These are phyloP conservation scores for Ustilago tritici DNA, from an alignment of 1,284 basidiomycete genomes.

Conservation along the genomic window DNA sequence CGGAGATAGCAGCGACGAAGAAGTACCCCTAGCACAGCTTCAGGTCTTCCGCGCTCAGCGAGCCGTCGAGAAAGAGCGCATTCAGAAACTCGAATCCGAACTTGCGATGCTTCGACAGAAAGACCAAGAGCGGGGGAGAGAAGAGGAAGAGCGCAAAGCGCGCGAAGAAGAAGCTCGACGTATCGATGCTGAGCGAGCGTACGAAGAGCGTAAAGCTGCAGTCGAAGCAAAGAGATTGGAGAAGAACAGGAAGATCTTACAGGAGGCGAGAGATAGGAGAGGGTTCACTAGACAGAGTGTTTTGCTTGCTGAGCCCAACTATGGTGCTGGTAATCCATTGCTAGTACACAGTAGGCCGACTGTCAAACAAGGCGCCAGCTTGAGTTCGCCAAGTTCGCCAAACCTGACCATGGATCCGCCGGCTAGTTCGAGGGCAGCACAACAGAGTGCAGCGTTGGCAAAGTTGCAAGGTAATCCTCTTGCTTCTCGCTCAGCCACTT, in stretches of 20 bases:
- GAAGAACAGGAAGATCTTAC: constrained; percentile 36
- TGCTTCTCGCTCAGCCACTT: constrained; percentile 16
- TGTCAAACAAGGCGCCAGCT: constrained; percentile 3
- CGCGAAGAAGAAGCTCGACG: constrained; percentile 38
- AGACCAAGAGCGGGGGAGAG: constrained; percentile 30
- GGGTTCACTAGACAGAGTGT: constrained; percentile 35
- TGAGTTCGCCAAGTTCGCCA: constrained; percentile 34
- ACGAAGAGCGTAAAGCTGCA: constrained; percentile 28
- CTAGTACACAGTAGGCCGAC: constrained; percentile 7
- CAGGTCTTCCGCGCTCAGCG: constrained; percentile 36
- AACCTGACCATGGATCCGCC: constrained; percentile 10
- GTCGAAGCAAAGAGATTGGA: constrained; percentile 36
- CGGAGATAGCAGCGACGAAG: constrained; percentile 54
- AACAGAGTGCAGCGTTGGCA: constrained; percentile 18
- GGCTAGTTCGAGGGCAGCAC: constrained; percentile 15
- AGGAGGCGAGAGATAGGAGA: constrained; percentile 48
- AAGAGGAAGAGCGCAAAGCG: constrained; percentile 35
- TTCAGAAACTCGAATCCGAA: constrained; percentile 42
- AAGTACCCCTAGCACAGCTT: constrained; percentile 53
- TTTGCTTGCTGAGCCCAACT: constrained; percentile 40
- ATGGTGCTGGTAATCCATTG: constrained; percentile 46
- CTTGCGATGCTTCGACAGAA: constrained; percentile 28
- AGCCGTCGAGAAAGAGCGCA: constrained; percentile 34
- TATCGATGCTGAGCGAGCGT: constrained; percentile 26
- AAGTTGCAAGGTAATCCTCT: constrained; percentile 26